These are phyloP conservation scores for Trichocladium uniseriatum DNA, from an alignment of 495 filamentous ascomycete genomes.

Conservation along the genomic window DNA sequence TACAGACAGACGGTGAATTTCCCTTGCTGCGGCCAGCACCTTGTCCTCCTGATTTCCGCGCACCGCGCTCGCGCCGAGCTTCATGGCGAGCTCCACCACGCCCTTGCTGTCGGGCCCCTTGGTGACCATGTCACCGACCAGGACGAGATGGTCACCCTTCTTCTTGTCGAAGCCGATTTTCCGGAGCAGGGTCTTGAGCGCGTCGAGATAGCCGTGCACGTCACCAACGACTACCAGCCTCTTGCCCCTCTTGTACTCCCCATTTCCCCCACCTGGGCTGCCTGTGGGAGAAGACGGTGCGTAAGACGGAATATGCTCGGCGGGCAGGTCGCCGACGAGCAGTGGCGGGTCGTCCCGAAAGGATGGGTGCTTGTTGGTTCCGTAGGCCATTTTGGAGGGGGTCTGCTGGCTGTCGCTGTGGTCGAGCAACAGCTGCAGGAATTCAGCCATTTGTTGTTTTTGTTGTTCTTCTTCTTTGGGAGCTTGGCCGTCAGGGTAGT, in stretches of 20 bases:
- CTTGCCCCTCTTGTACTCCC: conserved; percentile 3
- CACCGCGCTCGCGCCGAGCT: conserved; percentile 63
- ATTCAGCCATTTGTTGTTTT: not conserved
- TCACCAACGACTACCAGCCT: conserved; percentile 73
- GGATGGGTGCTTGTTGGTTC: conserved; percentile 20
- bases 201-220: conserved; percentile 72
- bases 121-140: conserved; percentile 76
- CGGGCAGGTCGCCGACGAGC: conserved; percentile 29
- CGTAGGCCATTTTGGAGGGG: conserved; percentile 15
- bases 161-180: conserved; percentile 53
- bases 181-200: conserved; percentile 56
- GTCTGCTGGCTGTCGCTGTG: no score
- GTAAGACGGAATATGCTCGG: conserved; percentile 24
- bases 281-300: not conserved
- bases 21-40: conserved; percentile 38
- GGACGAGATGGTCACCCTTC: conserved; percentile 63
- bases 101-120: conserved; percentile 80
- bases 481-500: not conserved
- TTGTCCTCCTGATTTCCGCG: conserved; percentile 92
- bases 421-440: not conserved
- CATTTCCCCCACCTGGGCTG: not conserved
- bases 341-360: conserved; percentile 22
- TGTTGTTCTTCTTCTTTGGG: not conserved
- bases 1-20: not conserved
- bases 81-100: conserved; percentile 64